Evolutionary conservation across 2,329 filamentous ascomycete species (phyloP).

Genomic region (Penicillium hordei): DNA sequence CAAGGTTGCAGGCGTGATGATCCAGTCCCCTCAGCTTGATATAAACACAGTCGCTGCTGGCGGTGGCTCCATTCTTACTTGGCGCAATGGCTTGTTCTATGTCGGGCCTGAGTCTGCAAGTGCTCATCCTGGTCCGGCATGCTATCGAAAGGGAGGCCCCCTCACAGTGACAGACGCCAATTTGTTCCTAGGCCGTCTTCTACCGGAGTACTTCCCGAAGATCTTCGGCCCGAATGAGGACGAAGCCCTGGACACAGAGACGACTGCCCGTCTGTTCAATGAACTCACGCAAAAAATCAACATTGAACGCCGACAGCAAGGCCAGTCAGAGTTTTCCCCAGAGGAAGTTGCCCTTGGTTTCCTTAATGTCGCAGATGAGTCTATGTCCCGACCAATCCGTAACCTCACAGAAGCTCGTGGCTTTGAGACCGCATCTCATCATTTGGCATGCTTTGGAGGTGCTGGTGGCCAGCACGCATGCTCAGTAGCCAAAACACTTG

Average conservation of each 20-base stretch:
- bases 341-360: constrained; percentile 56
- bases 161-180: constrained; percentile 92
- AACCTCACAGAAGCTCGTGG: constrained; percentile 90
- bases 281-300: constrained; percentile 78
- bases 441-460: constrained; percentile 89
- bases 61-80: constrained; percentile 69
- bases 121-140: constrained; percentile 86
- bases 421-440: constrained; percentile 84
- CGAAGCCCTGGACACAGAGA: constrained; percentile 73
- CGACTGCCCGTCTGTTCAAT: constrained; percentile 72
- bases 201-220: constrained; percentile 93
- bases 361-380: constrained; percentile 45
- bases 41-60: constrained; percentile 95
- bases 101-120: constrained; percentile 90
- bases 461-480: constrained; percentile 92
- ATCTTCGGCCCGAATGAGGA: constrained; percentile 92
- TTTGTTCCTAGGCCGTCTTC: constrained; percentile 76
- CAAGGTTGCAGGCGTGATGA: constrained; percentile 89
- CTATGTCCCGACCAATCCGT: constrained; percentile 69
- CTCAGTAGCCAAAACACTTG: constrained; percentile 80
- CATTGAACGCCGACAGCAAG: constrained; percentile 53
- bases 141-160: constrained; percentile 88
- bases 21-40: constrained; percentile 87
- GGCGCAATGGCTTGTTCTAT: constrained; percentile 84
- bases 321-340: constrained; percentile 63